phyloP scores from a whole-genome alignment of 768 basidiomycete genomes.

The Pisolithus albus region DNA sequence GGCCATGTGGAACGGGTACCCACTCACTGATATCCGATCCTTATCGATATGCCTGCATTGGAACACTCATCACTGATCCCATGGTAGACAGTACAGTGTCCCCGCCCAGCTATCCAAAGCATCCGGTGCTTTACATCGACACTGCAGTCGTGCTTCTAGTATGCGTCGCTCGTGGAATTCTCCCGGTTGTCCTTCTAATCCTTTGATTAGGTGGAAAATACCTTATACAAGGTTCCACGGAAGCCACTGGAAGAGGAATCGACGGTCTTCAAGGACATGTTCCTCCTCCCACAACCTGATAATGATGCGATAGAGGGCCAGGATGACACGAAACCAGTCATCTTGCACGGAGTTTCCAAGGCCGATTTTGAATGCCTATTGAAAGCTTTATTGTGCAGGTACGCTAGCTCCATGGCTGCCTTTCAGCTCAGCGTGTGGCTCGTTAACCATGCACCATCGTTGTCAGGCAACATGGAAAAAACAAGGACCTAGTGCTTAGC shows the following conservation, averaged over 20 bases:
- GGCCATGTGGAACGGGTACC: too few relatives aligned
- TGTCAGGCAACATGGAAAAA: neutral
- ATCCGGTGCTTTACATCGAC: constrained; percentile 6
- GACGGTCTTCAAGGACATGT: constrained; percentile 14
- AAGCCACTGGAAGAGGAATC: constrained; percentile 13
- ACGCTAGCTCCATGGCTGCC: neutral
- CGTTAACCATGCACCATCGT: neutral
- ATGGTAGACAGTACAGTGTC: neutral
- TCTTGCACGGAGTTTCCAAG: constrained; percentile 7
- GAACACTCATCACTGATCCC: too few relatives aligned
- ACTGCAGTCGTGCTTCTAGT: constrained; percentile 8
- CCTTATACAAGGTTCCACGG: constrained; percentile 16
- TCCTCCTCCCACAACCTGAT: constrained; percentile 11
- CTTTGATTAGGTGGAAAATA: constrained; percentile 14
- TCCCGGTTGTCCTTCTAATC: neutral
- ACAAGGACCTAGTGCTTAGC: neutral
- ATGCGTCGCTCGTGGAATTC: neutral
- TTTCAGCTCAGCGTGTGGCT: too few relatives aligned
- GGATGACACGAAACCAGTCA: constrained; percentile 12
- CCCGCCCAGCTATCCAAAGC: neutral
- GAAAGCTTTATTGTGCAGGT: constrained; percentile 11
- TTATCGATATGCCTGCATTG: too few relatives aligned
- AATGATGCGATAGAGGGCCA: constrained; percentile 7
- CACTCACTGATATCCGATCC: too few relatives aligned
- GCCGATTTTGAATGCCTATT: constrained; percentile 15